These are phyloP conservation scores for Albophoma yamanashiensis DNA, from an alignment of 2,329 filamentous ascomycete genomes.

Conservation along the genomic window DNA sequence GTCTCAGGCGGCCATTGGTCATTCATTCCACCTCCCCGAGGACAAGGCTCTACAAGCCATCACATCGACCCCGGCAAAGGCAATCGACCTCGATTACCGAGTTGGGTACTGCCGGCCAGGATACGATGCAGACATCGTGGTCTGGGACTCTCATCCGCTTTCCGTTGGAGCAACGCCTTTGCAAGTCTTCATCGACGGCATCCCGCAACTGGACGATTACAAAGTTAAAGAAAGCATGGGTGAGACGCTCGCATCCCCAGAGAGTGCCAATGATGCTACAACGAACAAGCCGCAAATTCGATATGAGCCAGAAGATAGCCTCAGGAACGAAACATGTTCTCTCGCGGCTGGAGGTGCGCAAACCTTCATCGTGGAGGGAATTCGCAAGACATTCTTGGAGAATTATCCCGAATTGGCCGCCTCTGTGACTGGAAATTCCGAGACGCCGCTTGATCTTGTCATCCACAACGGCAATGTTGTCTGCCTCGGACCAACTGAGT, in stretches of 20 bases:
- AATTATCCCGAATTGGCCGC: not conserved
- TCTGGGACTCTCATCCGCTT: slow-evolving; percentile 38
- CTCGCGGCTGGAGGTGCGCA: not conserved
- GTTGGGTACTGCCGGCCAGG: slow-evolving; percentile 31
- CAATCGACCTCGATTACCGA: slow-evolving; percentile 29
- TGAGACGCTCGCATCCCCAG: not conserved
- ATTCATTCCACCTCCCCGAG: slow-evolving; percentile 17
- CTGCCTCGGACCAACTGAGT: not conserved
- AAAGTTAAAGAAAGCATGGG: slow-evolving; percentile 15
- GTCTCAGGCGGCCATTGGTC: slow-evolving; percentile 27
- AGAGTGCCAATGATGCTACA: not conserved
- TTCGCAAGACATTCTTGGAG: not conserved
- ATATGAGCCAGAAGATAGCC: not conserved
- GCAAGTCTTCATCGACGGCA: slow-evolving; percentile 37
- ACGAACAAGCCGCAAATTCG: not conserved
- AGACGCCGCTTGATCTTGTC: not conserved
- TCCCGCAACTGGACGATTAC: slow-evolving; percentile 19
- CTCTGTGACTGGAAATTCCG: not conserved
- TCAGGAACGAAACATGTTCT: not conserved
- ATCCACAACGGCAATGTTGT: not conserved
- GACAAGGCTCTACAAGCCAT: slow-evolving; percentile 11
- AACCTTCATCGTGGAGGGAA: not conserved
- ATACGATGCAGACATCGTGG: slow-evolving; percentile 38
- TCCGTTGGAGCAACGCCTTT: slow-evolving; percentile 31
- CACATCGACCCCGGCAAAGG: slow-evolving; percentile 32